phyloP scores from a whole-genome alignment of 179 eudicot species.

The Amaranthus tricolor region DNA sequence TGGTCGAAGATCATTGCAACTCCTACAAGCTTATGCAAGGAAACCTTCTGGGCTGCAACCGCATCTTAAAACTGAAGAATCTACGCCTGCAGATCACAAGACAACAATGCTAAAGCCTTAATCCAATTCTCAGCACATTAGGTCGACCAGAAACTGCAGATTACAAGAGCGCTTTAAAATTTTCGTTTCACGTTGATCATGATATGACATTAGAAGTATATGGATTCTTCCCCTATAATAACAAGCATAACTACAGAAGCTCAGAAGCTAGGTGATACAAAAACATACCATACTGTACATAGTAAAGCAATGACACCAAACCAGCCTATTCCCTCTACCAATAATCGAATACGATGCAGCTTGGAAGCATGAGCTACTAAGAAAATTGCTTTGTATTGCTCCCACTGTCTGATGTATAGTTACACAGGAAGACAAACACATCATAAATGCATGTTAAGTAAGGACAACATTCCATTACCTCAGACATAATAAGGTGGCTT shows the following conservation, averaged over 20 bases:
- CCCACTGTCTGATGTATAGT: neutral
- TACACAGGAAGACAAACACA: conserved; percentile 8
- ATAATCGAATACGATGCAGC: conserved; percentile 5
- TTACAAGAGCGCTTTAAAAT: no score
- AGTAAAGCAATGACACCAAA: conserved; percentile 7
- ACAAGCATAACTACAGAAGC: conserved; percentile 2
- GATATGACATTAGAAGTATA: no score
- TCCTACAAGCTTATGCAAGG: conserved; percentile 64
- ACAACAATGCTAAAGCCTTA: no score
- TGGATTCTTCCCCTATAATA: no score
- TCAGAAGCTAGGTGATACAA: neutral
- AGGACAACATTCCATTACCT: no score
- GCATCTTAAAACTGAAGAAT: conserved; percentile 39
- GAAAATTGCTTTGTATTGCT: neutral
- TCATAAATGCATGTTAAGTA: neutral
- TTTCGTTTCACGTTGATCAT: no score
- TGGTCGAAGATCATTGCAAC: conserved; percentile 74
- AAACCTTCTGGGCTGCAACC: conserved; percentile 55
- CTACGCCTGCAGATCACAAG: neutral
- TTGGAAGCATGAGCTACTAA: conserved; percentile 6
- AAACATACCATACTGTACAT: conserved; percentile 19
- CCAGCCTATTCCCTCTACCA: neutral
- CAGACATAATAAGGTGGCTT: no score
- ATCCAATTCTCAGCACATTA: no score
- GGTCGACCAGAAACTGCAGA: no score